Base-by-base conservation (phyloP, 345 rosid genomes). In the Pistacia vera region DNA sequence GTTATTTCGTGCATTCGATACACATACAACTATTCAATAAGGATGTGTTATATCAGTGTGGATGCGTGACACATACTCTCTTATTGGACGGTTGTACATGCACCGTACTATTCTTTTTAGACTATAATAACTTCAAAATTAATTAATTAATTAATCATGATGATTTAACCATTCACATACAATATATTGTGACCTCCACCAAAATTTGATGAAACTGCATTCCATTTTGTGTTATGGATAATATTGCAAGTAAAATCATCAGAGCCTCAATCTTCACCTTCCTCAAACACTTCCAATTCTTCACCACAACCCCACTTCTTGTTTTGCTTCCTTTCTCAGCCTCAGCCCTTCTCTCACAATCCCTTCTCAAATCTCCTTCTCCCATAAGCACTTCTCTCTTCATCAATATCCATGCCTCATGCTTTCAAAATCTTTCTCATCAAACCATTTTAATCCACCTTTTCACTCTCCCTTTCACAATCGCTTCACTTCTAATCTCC, bases 261-360 rank as follows among this genome's bases (percentile, higher is more conserved):
- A 82, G 90, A 79, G 79, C 55, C 74, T 80, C 90, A 72, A 79
- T 85, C 86, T 70, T 73, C 73, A 78, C 79, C 64, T 87, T 85
- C 33, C 80, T 87, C 63, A 85, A 82, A 63, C 62, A 82, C 58
- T 80, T 71, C 11, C 76, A 49, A 9, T 73, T 41, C 77, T 80
- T 72, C 84, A 70, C 78, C 76, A 30, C 75, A 38, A 55, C 35
- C 76, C 82, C 86, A 36, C 22, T 68, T 63, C 72, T 85, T 38
- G 13, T 85, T 59, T 49, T 80, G 74, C 79, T 85, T 66, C 88
- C 90, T 30, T 87, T 83, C 81, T 87, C 87, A 16, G 83, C 78
- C 76, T 83, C 83, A 28, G 12, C 71, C 57, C 83, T 87, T 17
- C 59, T 85, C 63, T 76, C 69, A 4, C 69, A 73, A 30, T 14